phyloP scores from a whole-genome alignment of 306 rosid genomes.

The Gillenia trifoliata region DNA sequence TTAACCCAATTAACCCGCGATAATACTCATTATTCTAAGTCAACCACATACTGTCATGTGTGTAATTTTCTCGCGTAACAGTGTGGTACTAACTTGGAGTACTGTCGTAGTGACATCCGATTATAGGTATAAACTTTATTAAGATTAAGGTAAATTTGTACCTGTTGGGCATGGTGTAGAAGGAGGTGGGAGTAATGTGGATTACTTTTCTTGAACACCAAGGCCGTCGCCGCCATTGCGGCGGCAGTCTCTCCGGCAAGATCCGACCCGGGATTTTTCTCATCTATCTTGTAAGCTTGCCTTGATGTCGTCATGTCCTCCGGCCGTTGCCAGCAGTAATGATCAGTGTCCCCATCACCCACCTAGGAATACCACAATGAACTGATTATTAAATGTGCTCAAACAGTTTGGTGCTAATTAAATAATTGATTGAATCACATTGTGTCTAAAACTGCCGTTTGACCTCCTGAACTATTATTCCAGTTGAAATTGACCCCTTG shows the following conservation, averaged over 20 bases:
- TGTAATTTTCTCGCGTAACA: too few relatives aligned
- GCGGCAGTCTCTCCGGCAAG: constrained; percentile 94
- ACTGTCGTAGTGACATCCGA: too few relatives aligned
- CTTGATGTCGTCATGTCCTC: constrained; percentile 99
- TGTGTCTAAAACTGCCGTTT: too few relatives aligned
- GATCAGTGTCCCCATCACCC: constrained; percentile 98
- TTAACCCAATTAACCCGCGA: not conserved
- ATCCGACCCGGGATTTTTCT: constrained; percentile 84
- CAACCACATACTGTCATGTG: not conserved
- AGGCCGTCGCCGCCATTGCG: constrained; percentile 88
- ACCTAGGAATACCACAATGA: constrained; percentile 38
- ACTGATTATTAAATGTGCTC: not conserved
- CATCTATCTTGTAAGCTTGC: constrained; percentile 85
- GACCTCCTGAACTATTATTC: too few relatives aligned
- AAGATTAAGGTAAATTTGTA: not conserved
- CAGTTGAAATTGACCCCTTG: too few relatives aligned
- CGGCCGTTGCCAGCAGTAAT: constrained; percentile 94
- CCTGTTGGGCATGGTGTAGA: constrained; percentile 86
- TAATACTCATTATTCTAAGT: too few relatives aligned
- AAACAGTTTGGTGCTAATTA: not conserved
- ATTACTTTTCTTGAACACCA: constrained; percentile 71
- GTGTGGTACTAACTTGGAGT: too few relatives aligned
- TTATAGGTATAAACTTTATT: too few relatives aligned
- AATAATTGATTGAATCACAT: not conserved
- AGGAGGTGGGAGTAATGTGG: constrained; percentile 86